Evolutionary conservation across 75 land plant species (phyloP).

Genomic region (Azolla pinnata): DNA sequence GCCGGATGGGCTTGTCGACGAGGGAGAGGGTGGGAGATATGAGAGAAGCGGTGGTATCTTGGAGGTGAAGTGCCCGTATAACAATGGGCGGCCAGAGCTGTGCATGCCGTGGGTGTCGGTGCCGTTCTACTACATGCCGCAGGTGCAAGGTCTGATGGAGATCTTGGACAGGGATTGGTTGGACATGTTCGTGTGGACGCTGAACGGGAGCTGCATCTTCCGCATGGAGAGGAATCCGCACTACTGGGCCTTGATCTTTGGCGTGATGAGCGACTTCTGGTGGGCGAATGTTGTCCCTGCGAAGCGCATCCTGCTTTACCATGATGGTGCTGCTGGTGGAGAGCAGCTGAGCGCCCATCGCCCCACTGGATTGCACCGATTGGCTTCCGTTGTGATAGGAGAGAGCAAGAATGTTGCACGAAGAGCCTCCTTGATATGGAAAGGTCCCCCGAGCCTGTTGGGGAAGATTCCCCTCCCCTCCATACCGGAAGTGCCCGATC

Average conservation of each 20-base stretch:
- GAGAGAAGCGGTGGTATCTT: constrained; percentile 38
- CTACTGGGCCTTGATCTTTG: constrained; percentile 49
- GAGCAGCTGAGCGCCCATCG: constrained; percentile 5
- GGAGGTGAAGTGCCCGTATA: constrained; percentile 73
- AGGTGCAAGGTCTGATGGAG: constrained; percentile 65
- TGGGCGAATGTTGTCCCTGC: constrained; percentile 59
- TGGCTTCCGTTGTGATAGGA: constrained; percentile 8
- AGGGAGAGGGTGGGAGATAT: constrained; percentile 9
- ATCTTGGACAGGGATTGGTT: constrained; percentile 61
- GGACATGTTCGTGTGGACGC: constrained; percentile 70
- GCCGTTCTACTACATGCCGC: constrained; percentile 54
- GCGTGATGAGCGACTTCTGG: constrained; percentile 59
- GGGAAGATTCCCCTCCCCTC: too few species aligned
- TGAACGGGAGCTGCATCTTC: constrained; percentile 47
- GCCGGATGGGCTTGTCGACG: constrained; percentile 46
- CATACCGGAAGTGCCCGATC: too few species aligned
- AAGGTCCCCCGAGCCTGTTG: too few species aligned
- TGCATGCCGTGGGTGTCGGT: constrained; percentile 42
- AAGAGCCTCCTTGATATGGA: constrained; percentile 17
- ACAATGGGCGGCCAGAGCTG: constrained; percentile 17
- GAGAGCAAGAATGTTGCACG: constrained; percentile 15
- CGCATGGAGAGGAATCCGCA: constrained; percentile 34
- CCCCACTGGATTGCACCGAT: constrained; percentile 9
- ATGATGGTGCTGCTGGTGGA: not conserved
- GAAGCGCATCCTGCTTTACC: constrained; percentile 6